These are phyloP conservation scores for Circinella minor DNA, from an alignment of 371 early-diverging fungal genomes.

Conservation along the genomic window DNA sequence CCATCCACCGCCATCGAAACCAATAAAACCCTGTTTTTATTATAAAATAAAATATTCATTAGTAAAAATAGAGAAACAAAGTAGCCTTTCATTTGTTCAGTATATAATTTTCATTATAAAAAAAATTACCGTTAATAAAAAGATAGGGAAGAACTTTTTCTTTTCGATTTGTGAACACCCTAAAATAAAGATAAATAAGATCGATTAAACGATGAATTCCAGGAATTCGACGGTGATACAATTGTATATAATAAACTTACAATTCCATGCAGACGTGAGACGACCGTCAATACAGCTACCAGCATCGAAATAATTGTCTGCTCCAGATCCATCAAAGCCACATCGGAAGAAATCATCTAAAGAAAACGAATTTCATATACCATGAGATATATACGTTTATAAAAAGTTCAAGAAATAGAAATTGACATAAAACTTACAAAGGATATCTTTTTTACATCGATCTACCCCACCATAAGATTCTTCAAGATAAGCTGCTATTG, in stretches of 20 bases:
- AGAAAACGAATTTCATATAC: background rate
- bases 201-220: background rate
- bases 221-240: no score
- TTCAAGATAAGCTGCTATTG: conserved; percentile 69
- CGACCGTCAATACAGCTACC: conserved; percentile 97
- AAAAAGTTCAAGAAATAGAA: background rate
- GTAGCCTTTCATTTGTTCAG: background rate
- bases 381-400: background rate
- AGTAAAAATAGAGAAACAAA: no score
- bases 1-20: conserved; percentile 78
- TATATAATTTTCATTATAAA: background rate
- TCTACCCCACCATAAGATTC: conserved; percentile 71
- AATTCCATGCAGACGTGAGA: conserved; percentile 95
- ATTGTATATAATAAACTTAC: conserved; percentile 25
- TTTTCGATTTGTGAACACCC: conserved; percentile 93
- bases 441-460: conserved; percentile 71
- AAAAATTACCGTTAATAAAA: conserved; percentile 70
- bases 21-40: conserved; percentile 67
- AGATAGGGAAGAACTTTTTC: conserved; percentile 91
- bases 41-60: no score
- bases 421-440: conserved; percentile 42
- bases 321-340: conserved; percentile 97
- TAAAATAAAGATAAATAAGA: conserved; percentile 9
- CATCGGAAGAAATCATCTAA: conserved; percentile 89
- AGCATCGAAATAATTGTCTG: conserved; percentile 94